Conservation (phyloP, 106 monocot genomes). For the Dendrobium catenatum region DNA sequence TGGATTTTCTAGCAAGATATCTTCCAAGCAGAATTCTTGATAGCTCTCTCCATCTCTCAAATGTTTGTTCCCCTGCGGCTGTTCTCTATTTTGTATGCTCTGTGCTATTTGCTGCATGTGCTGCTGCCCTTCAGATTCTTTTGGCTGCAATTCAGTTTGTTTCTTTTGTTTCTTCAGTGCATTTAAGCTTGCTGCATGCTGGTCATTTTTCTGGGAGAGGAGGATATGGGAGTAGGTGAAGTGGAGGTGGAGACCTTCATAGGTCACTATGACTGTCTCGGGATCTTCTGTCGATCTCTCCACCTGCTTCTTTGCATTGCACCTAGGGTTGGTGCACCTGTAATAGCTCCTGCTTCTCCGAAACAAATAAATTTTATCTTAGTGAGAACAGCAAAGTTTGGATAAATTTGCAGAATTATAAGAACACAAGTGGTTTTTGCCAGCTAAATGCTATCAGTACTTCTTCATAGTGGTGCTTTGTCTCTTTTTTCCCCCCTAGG, state of each 20-base stretch:
- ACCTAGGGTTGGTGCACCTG: slow-evolving; percentile 89
- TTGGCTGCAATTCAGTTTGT: neutral
- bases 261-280: slow-evolving; percentile 67
- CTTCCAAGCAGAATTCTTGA: neutral
- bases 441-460: neutral
- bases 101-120: too few relatives aligned
- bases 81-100: neutral
- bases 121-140: neutral
- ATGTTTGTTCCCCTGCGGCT: slow-evolving; percentile 3
- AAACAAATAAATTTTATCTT: neutral
- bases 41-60: neutral
- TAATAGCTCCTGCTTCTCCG: slow-evolving; percentile 72
- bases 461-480: too few relatives aligned
- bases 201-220: slow-evolving; percentile 17
- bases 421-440: neutral
- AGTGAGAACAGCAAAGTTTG: neutral
- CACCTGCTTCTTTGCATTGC: slow-evolving; percentile 92
- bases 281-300: slow-evolving; percentile 76
- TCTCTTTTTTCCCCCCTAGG: too few relatives aligned
- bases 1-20: neutral
- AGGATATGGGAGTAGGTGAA: slow-evolving; percentile 72
- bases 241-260: slow-evolving; percentile 86
- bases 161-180: slow-evolving; percentile 26
- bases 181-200: neutral
- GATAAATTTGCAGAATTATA: neutral